Evolutionary conservation across 1,284 basidiomycete species (phyloP), one percentile per base, ranked within the genome.

Genomic region (Peniophora sp.): DNA sequence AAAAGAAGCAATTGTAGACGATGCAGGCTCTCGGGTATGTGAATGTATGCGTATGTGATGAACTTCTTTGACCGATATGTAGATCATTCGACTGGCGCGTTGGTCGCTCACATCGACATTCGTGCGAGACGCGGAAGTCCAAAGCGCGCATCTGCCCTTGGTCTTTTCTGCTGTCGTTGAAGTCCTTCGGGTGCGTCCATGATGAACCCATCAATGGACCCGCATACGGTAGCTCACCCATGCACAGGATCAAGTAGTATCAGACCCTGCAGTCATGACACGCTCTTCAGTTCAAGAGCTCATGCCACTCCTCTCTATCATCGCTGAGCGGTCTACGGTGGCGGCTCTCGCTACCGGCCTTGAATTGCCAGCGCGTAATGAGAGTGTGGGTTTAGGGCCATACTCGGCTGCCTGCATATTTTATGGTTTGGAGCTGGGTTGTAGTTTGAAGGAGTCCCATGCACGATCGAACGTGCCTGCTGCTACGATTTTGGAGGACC

Each of bases 41-140:
- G 18, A 5, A 17, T n/a, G 6, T n/a, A 5, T n/a, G 8, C 15
- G 18, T 15, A 41, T 20, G n/a, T 8, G 6, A 5, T n/a, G 37
- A 5, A 41, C 15, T 17, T 8, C 15, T 5, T n/a, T 41, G 18
- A 41, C 15, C 37, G 5, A 5, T 20, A 5, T n/a, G 18, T 52
- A 88, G 85, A 78, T 79, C 6, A 74, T 86, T 45, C 66, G 67
- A 34, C 76, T 91, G 66, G 71, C 81, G 1, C 61, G 73, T n/a
- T 91, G 91, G 61, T 71, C 92, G 39, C 68, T 95, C 22, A 73
- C 72, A 41, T 79, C 78, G 2, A 89, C 93, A 60, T 74, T 80
- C 9, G 61, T 71, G 8, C 88, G 90, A 60, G 92, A 95, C 56
- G 89, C 93, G 52, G 92, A 94, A 62, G 81, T 86, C 14, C 80